Conservation (phyloP, 2,329 filamentous ascomycete genomes). For the Microsporum canis region DNA sequence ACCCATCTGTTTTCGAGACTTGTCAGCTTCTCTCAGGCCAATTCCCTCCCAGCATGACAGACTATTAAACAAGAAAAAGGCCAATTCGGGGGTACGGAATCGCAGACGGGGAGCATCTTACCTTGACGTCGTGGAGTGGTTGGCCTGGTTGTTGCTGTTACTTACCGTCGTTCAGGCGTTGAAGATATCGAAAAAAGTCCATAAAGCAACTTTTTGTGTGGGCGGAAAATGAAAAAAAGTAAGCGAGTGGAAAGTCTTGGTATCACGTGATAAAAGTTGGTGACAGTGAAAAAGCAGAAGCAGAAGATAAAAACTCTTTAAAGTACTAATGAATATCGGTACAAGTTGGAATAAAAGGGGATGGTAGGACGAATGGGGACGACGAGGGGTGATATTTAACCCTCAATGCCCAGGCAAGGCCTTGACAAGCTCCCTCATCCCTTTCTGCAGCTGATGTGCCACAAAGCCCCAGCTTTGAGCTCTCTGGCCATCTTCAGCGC, state of each 20-base stretch:
- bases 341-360: neutral
- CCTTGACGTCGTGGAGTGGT: constrained; percentile 36
- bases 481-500: neutral
- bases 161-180: constrained; percentile 25
- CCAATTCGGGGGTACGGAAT: neutral
- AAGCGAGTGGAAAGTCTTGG: constrained; percentile 1
- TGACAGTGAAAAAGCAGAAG: neutral
- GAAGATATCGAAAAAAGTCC: neutral
- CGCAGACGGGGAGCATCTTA: constrained; percentile 19
- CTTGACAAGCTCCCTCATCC: constrained; percentile 12
- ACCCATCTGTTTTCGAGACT: constrained; percentile 59
- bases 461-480: constrained; percentile 14
- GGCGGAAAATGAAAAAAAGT: neutral
- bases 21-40: constrained; percentile 6
- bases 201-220: neutral
- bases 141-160: constrained; percentile 35
- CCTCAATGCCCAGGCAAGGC: constrained; percentile 3
- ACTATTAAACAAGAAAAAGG: neutral
- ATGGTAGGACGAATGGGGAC: neutral
- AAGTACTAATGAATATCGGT: neutral
- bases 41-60: neutral
- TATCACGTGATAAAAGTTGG: neutral
- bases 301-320: neutral
- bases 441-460: constrained; percentile 13
- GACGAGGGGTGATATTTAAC: neutral